These are phyloP conservation scores for Talaromyces liani DNA, from an alignment of 495 filamentous ascomycete species.

Conservation along the genomic window DNA sequence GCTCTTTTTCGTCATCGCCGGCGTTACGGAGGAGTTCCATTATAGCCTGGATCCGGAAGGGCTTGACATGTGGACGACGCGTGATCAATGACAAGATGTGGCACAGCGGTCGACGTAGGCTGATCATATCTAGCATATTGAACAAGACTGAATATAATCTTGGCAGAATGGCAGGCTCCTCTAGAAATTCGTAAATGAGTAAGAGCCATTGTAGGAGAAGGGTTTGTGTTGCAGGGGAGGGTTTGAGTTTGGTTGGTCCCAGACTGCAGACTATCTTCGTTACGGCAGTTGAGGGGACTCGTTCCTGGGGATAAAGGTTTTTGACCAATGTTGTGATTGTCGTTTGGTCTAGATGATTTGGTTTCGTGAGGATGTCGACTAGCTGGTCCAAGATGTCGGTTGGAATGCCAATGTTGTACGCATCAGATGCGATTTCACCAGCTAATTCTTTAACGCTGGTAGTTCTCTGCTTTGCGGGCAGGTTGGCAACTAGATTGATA, in stretches of 20 bases:
- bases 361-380: conserved; percentile 57
- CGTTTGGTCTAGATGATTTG: conserved; percentile 68
- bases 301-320: conserved; percentile 64
- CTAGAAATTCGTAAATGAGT: conserved; percentile 66
- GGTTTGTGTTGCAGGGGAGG: conserved; percentile 60
- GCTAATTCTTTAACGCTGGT: conserved; percentile 33
- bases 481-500: conserved; percentile 25
- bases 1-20: conserved; percentile 57
- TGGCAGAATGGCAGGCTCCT: conserved; percentile 56
- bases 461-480: conserved; percentile 35
- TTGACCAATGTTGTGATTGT: conserved; percentile 59
- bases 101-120: conserved; percentile 48
- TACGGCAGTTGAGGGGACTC: conserved; percentile 52
- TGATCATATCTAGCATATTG: conserved; percentile 75
- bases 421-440: conserved; percentile 37
- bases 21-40: conserved; percentile 45
- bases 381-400: conserved; percentile 51
- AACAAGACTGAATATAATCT: conserved; percentile 75
- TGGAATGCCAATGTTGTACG: conserved; percentile 62
- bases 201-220: conserved; percentile 74
- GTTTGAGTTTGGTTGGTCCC: conserved; percentile 72
- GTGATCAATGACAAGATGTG: conserved; percentile 81
- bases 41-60: conserved; percentile 75
- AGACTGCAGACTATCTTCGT: conserved; percentile 65
- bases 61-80: conserved; percentile 77